Percentiles rank a stretch among this genome's conserved stretches.
phyloP scores from a whole-genome alignment of 192 early-diverging fungal genomes.

The Chytriomyces sp. region DNA sequence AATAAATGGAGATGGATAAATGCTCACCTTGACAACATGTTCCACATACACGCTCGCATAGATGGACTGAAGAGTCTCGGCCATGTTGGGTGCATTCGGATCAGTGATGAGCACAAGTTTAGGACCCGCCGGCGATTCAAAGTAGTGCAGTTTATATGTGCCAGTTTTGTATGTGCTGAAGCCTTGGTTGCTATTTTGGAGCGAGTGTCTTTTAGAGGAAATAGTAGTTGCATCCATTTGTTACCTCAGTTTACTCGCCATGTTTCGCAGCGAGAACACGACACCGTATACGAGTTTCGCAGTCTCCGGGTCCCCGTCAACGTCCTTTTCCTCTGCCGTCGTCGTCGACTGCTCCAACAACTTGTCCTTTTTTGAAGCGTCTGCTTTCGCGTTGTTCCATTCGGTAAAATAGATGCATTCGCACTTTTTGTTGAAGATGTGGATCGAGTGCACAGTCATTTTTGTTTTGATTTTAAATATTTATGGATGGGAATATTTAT shows the following conservation, averaged over 20 bases:
- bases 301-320: conserved; percentile 2
- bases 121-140: conserved; percentile 83
- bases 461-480: too few relatives aligned
- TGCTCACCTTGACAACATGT: conserved; percentile 72
- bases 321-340: neutral
- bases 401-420: conserved; percentile 76
- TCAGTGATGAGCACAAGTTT: conserved; percentile 90
- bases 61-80: conserved; percentile 76
- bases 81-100: conserved; percentile 64
- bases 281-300: conserved; percentile 96
- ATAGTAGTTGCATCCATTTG: too few relatives aligned
- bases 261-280: conserved; percentile 86
- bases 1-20: too few relatives aligned
- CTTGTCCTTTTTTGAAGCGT: neutral
- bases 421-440: conserved; percentile 95
- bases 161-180: conserved; percentile 80
- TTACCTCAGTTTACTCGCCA: conserved; percentile 79
- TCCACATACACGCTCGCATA: conserved; percentile 90
- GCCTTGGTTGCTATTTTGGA: too few relatives aligned
- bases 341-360: too few relatives aligned
- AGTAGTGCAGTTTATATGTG: conserved; percentile 89
- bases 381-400: conserved; percentile 28
- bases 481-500: too few relatives aligned
- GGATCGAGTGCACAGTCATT: conserved; percentile 74
- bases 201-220: too few relatives aligned